phyloP scores from a whole-genome alignment of 2,329 filamentous ascomycete species.

The Tolypocladium tundrense region DNA sequence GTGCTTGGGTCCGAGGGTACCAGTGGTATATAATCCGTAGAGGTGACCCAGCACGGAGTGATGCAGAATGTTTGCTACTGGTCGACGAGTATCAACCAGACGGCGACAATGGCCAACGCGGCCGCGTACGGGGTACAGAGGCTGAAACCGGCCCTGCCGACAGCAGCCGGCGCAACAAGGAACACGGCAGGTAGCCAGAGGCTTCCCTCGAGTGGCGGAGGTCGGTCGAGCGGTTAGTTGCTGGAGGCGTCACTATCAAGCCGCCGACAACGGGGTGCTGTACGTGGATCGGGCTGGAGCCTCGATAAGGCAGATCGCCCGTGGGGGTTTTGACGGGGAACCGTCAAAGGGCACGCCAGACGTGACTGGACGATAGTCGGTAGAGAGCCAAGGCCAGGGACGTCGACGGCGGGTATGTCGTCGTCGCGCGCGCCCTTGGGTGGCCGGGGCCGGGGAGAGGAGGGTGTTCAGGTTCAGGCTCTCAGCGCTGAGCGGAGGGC shows the following conservation, averaged over 20 bases:
- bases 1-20: neutral
- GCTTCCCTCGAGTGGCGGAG: neutral
- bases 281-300: neutral
- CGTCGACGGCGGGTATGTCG: neutral
- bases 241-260: neutral
- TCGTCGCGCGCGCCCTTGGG: neutral
- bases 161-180: neutral
- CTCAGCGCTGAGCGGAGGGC: neutral
- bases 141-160: neutral
- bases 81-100: neutral
- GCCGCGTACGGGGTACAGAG: neutral
- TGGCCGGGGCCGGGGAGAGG: neutral
- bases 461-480: too few species aligned
- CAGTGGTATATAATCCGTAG: neutral
- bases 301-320: neutral
- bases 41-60: neutral
- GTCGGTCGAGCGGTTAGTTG: neutral
- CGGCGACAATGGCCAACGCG: neutral
- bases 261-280: neutral
- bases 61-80: neutral
- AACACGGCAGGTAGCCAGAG: neutral
- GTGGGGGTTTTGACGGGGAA: neutral
- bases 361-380: neutral
- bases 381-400: neutral
- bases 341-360: neutral